phyloP scores from a whole-genome alignment of 371 early-diverging fungal species.

The Nematocida sp. region DNA sequence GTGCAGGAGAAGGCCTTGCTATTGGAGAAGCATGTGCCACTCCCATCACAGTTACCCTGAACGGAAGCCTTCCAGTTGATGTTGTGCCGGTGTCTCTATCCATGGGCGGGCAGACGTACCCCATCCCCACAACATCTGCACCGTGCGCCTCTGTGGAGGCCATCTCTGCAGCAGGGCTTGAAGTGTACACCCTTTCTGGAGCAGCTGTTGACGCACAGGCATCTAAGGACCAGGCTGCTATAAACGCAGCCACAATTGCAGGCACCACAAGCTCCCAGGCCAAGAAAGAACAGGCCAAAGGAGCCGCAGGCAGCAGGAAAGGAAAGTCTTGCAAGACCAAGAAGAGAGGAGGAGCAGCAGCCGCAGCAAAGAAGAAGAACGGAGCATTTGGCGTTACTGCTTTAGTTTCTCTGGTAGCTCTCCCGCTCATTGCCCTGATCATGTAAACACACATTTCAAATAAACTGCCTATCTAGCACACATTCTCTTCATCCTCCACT shows the following conservation, averaged over 20 bases:
- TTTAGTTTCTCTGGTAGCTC: slow-evolving; percentile 25
- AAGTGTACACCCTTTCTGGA: background rate
- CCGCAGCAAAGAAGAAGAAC: slow-evolving; percentile 47
- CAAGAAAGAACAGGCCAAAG: slow-evolving; percentile 45
- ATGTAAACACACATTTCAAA: slow-evolving; percentile 39
- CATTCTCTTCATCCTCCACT: too few relatives aligned
- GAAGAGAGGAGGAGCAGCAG: too few relatives aligned
- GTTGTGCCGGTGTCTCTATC: slow-evolving; percentile 26
- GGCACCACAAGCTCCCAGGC: slow-evolving; percentile 29
- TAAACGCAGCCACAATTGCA: slow-evolving; percentile 1
- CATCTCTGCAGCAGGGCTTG: background rate
- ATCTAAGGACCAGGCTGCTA: background rate
- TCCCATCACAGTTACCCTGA: slow-evolving; percentile 30
- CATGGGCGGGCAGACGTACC: slow-evolving; percentile 40
- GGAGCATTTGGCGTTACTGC: slow-evolving; percentile 48
- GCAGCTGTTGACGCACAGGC: background rate
- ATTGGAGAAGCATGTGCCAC: too few relatives aligned
- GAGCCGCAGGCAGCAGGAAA: background rate
- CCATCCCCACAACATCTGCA: background rate
- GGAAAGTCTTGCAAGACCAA: background rate
- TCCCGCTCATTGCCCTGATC: slow-evolving; percentile 45
- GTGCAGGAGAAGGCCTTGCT: too few relatives aligned
- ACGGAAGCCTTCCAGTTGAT: slow-evolving; percentile 44
- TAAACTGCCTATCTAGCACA: too few relatives aligned
- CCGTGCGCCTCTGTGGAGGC: too few relatives aligned